Evolutionary conservation across 176 grass and related monocot species (phyloP).

Genomic region (Guadua angustifolia): DNA sequence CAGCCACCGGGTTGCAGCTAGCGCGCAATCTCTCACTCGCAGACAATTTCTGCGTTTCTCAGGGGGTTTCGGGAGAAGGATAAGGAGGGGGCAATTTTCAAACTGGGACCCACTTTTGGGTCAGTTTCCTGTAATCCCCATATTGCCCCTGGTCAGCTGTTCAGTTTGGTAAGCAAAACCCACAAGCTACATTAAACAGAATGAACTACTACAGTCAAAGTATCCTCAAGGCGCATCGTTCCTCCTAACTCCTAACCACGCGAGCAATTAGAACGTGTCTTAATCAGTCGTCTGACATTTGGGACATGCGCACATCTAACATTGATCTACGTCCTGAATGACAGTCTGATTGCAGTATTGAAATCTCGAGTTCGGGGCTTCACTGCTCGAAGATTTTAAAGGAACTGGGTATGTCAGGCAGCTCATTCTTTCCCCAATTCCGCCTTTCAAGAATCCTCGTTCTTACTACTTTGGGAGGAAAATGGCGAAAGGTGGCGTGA

Average conservation of each 20-base stretch:
- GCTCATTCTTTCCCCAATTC: neutral
- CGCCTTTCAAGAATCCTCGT: neutral
- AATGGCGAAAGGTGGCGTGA: neutral
- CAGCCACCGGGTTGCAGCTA: neutral
- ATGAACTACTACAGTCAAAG: neutral
- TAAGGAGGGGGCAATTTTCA: neutral
- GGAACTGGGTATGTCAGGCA: neutral
- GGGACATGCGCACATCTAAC: no score
- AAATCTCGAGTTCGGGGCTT: neutral
- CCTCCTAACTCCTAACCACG: no score
- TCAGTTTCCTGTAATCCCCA: neutral
- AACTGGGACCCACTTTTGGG: constrained; percentile 22
- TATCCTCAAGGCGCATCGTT: neutral
- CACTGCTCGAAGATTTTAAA: neutral
- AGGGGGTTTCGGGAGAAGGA: constrained; percentile 17
- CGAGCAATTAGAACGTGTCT: no score
- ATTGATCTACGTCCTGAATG: no score
- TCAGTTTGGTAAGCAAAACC: neutral
- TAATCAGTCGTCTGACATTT: no score
- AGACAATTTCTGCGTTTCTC: neutral
- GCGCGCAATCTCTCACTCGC: neutral
- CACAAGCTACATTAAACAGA: neutral
- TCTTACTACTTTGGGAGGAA: neutral
- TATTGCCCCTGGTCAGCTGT: constrained; percentile 28
- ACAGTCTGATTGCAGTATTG: neutral